Conservation (phyloP, 495 filamentous ascomycete genomes). For the Penicillium paradoxum region DNA sequence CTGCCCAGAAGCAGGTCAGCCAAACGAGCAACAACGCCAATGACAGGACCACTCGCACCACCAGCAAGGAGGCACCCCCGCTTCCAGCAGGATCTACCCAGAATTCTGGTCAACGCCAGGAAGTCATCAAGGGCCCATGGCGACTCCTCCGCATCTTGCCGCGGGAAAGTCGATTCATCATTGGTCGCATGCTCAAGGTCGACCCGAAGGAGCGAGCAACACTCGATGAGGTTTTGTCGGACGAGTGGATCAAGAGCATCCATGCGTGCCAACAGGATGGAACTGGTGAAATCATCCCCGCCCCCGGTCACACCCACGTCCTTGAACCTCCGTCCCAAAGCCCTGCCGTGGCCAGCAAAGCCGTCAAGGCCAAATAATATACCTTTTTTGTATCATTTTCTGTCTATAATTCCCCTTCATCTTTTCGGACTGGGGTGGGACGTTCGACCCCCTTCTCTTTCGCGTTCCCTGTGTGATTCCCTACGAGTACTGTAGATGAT, state of each 20-base stretch:
- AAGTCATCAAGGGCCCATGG: conserved; percentile 89
- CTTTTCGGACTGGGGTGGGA: not conserved
- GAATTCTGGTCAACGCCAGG: conserved; percentile 46
- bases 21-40: conserved; percentile 19
- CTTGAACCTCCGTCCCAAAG: conserved; percentile 53
- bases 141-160: conserved; percentile 87
- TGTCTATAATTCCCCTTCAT: conserved; percentile 18
- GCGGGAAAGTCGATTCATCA: conserved; percentile 82
- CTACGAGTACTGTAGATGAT: conserved; percentile 11
- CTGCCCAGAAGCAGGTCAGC: conserved; percentile 24
- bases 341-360: conserved; percentile 42
- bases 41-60: conserved; percentile 32
- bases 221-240: conserved; percentile 76
- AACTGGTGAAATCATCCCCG: conserved; percentile 48
- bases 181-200: conserved; percentile 88
- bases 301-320: conserved; percentile 57
- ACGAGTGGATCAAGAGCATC: conserved; percentile 82
- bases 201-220: conserved; percentile 79
- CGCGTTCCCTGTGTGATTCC: conserved; percentile 1
- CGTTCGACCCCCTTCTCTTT: not conserved
- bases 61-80: conserved; percentile 49
- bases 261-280: conserved; percentile 59
- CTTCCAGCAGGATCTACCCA: conserved; percentile 27
- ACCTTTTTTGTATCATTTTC: conserved; percentile 19
- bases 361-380: conserved; percentile 30